These are phyloP conservation scores for Microdochium trichocladiopsis DNA, from an alignment of 2,329 filamentous ascomycete genomes.

Conservation along the genomic window DNA sequence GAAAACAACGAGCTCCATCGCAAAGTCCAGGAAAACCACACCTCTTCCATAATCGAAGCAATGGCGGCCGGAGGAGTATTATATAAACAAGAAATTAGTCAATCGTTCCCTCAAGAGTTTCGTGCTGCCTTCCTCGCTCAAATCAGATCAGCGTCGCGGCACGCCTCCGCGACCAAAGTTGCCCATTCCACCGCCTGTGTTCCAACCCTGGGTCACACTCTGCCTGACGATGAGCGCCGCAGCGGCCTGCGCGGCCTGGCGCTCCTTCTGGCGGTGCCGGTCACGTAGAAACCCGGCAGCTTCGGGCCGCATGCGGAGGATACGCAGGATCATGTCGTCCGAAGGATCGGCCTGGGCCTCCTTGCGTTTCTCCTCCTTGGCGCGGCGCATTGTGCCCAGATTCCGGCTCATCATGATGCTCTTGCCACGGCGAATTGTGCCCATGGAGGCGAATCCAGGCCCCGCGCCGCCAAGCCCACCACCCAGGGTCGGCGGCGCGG, in stretches of 20 bases:
- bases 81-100: too few relatives aligned
- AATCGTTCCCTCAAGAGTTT: too few relatives aligned
- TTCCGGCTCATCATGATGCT: conserved; percentile 93
- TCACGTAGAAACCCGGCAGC: conserved; percentile 83
- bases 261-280: conserved; percentile 86
- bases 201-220: conserved; percentile 62
- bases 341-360: conserved; percentile 94
- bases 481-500: conserved; percentile 48
- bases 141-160: conserved; percentile 36
- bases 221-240: conserved; percentile 93
- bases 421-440: conserved; percentile 59
- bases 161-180: conserved; percentile 30
- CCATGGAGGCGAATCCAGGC: conserved; percentile 55
- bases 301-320: conserved; percentile 90
- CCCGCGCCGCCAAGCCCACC: conserved; percentile 44
- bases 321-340: conserved; percentile 96
- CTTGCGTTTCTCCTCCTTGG: conserved; percentile 91
- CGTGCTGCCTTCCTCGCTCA: background rate
- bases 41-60: too few relatives aligned
- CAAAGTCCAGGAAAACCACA: too few relatives aligned
- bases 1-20: too few relatives aligned
- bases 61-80: too few relatives aligned
- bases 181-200: conserved; percentile 26
- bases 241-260: conserved; percentile 80
- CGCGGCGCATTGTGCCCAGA: conserved; percentile 90